Percentiles rank a stretch among this genome's conserved stretches.
Conservation (phyloP, 1,284 basidiomycete species). For the Mycosarcoma maydis region DNA sequence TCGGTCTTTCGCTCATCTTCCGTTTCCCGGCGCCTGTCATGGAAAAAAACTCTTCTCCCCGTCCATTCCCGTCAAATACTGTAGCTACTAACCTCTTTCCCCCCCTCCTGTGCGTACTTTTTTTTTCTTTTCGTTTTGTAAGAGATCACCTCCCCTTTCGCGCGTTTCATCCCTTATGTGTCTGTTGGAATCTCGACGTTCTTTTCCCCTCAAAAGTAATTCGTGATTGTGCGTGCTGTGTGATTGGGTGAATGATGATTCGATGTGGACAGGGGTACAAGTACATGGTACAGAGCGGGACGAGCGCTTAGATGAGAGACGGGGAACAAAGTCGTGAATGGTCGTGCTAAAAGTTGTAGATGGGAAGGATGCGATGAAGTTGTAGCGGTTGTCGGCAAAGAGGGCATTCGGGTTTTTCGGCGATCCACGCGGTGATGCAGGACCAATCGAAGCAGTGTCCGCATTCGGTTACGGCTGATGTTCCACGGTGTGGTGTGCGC, state of each 20-base stretch:
- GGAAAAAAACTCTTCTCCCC: neutral
- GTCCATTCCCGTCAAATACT: neutral
- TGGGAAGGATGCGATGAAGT: slow-evolving; percentile 39
- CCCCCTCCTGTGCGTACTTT: neutral
- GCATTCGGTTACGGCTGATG: slow-evolving; percentile 87
- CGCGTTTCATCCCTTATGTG: neutral
- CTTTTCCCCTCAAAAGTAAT: neutral
- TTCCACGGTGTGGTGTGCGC: slow-evolving; percentile 52
- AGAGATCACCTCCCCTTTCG: slow-evolving; percentile 2
- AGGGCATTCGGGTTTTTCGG: slow-evolving; percentile 74
- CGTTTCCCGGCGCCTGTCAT: neutral
- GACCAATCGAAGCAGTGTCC: slow-evolving; percentile 94
- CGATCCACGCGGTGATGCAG: slow-evolving; percentile 86
- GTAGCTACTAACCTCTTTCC: slow-evolving; percentile 12
- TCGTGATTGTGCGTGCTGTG: neutral
- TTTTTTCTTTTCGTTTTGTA: slow-evolving; percentile 7
- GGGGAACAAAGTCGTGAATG: too few species aligned
- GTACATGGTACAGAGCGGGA: too few species aligned
- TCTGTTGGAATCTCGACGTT: slow-evolving; percentile 3
- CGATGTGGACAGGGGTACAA: too few species aligned
- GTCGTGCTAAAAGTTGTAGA: slow-evolving; percentile 59
- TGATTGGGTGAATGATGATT: too few species aligned
- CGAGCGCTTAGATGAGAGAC: too few species aligned
- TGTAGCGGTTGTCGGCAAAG: slow-evolving; percentile 46
- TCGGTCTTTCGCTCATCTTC: neutral